A percentile compares a stretch with the other conserved stretches of the same genome.
phyloP scores from a whole-genome alignment of 2,329 filamentous ascomycete genomes.

The Calcarisporium arbuscula region DNA sequence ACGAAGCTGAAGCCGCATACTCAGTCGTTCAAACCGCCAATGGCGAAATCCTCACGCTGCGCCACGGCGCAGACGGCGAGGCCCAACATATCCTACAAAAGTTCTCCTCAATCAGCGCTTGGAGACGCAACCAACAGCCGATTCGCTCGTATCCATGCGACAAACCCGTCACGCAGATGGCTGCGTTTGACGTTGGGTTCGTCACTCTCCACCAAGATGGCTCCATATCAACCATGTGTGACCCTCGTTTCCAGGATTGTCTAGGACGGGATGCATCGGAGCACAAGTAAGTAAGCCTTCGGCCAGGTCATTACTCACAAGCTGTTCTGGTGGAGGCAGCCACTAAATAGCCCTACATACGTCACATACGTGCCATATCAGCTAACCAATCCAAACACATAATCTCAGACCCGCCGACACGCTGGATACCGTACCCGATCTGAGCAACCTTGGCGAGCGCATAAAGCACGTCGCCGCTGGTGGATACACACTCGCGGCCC shows the following conservation, averaged over 20 bases:
- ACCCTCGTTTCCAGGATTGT: slow-evolving; percentile 49
- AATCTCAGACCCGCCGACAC: slow-evolving; percentile 34
- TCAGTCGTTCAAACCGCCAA: slow-evolving; percentile 10
- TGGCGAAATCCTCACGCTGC: slow-evolving; percentile 11
- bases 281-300: not conserved
- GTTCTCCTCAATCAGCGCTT: slow-evolving; percentile 16
- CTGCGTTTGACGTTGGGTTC: slow-evolving; percentile 44
- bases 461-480: slow-evolving; percentile 49
- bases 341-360: too few relatives aligned
- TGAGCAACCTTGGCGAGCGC: slow-evolving; percentile 44
- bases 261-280: slow-evolving; percentile 44
- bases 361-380: too few relatives aligned
- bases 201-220: slow-evolving; percentile 36
- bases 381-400: slow-evolving; percentile 8
- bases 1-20: slow-evolving; percentile 4
- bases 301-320: too few relatives aligned
- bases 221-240: slow-evolving; percentile 49
- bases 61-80: not conserved
- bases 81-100: slow-evolving; percentile 10
- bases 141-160: slow-evolving; percentile 16
- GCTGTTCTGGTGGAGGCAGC: too few relatives aligned
- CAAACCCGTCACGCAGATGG: slow-evolving; percentile 31
- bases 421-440: slow-evolving; percentile 40
- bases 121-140: slow-evolving; percentile 6
- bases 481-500: slow-evolving; percentile 51